Evolutionary conservation across 1,139 yeast genomes (phyloP).

Genomic region (Kurtzmaniella quercitrusa): DNA sequence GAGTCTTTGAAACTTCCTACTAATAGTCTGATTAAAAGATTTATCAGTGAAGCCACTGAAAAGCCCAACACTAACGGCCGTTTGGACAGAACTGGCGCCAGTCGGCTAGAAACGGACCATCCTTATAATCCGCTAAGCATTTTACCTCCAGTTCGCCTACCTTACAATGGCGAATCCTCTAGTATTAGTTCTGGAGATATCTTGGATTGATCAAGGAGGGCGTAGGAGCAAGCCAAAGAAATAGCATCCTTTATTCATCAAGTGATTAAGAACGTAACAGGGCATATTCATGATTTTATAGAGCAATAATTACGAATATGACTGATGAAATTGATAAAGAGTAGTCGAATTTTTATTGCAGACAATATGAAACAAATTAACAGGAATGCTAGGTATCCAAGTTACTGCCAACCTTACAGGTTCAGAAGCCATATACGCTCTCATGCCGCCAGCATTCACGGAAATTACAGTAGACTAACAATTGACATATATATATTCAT

Average conservation of each 20-base stretch:
- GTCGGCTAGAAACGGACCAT: constrained; percentile 2
- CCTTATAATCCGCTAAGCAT: background rate
- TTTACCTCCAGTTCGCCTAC: background rate
- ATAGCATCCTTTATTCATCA: too few relatives aligned
- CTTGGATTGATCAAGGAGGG: background rate
- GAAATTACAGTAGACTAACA: too few relatives aligned
- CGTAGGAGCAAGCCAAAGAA: too few relatives aligned
- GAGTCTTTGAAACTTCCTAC: constrained; percentile 2
- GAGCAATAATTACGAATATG: background rate
- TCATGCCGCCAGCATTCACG: too few relatives aligned
- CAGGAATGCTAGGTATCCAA: too few relatives aligned
- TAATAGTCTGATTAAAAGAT: constrained; percentile 4
- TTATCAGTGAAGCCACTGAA: constrained; percentile 1
- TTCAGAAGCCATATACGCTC: too few relatives aligned
- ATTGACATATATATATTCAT: background rate
- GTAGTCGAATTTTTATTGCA: too few relatives aligned
- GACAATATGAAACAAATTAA: too few relatives aligned
- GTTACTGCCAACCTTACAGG: too few relatives aligned
- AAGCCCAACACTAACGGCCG: constrained; percentile 2
- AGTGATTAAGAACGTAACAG: too few relatives aligned
- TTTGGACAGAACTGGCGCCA: constrained; percentile 6
- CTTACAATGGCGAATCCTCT: background rate
- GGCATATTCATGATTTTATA: too few relatives aligned
- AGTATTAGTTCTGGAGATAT: background rate
- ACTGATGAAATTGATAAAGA: too few relatives aligned